phyloP scores from a whole-genome alignment of 495 filamentous ascomycete species.

The Glutinoglossum americanum region DNA sequence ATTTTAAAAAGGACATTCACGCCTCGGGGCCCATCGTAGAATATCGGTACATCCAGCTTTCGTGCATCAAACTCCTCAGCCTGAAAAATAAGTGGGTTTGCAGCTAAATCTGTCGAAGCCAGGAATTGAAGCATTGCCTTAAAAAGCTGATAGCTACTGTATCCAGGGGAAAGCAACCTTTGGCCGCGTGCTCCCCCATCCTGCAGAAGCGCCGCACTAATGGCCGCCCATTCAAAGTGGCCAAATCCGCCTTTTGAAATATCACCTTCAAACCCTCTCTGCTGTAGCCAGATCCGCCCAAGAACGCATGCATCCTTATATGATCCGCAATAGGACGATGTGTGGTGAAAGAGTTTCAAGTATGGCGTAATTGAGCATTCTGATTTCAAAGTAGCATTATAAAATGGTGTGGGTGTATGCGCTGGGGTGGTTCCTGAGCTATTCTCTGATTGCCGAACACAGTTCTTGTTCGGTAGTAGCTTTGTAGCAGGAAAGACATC shows the following conservation, averaged over 20 bases:
- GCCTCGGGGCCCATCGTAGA: conserved; percentile 48
- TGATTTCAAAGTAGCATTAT: conserved; percentile 69
- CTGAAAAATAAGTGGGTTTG: conserved; percentile 36
- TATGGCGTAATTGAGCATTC: conserved; percentile 53
- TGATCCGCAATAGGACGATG: conserved; percentile 40
- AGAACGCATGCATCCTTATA: conserved; percentile 72
- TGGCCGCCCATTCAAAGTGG: conserved; percentile 67
- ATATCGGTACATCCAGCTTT: conserved; percentile 20
- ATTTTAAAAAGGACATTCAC: conserved; percentile 85
- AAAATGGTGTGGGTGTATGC: conserved; percentile 49
- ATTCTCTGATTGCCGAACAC: conserved; percentile 34
- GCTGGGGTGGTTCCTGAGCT: conserved; percentile 7
- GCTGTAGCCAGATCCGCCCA: conserved; percentile 70
- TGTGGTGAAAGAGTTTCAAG: conserved; percentile 43
- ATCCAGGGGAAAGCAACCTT: conserved; percentile 48
- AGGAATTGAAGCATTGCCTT: conserved; percentile 77
- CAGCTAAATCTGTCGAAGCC: conserved; percentile 41
- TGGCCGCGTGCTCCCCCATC: conserved; percentile 46
- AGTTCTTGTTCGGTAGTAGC: conserved; percentile 45
- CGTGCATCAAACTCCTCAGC: conserved; percentile 13
- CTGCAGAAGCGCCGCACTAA: conserved; percentile 64
- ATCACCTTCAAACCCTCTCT: conserved; percentile 53
- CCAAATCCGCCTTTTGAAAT: conserved; percentile 72
- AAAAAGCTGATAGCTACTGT: conserved; percentile 86
- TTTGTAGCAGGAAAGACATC: conserved; percentile 44